Base-by-base conservation (phyloP, 768 basidiomycete genomes). In the Lepiota venenata region DNA sequence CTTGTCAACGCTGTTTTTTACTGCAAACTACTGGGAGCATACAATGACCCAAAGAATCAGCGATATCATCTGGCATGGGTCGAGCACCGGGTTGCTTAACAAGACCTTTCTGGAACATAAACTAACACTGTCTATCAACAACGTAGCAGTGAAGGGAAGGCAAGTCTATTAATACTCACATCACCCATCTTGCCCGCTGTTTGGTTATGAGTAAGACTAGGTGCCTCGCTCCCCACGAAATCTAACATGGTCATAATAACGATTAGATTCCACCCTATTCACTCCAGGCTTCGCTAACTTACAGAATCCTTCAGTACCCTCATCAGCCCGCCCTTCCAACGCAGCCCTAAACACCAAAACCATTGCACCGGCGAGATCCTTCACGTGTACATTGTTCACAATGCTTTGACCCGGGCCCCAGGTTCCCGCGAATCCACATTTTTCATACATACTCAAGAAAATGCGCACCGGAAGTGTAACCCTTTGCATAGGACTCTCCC, bases 281-380 rank as follows among this genome's bases (percentile, higher is more conserved):
- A 8, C 21, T 11, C 11, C 16, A 18, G 9, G 25, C 14, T 22
- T 12, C 14, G 9, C 32, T 8, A 32, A 63, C 73, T 55, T 52
- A 77, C 75, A 77, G 44, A 73, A 59, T n/a, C 75, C 77, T 45
- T 76, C 66, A 4, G 63, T 60, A 1, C 74, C 76, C 48, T 76
- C 72, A 29, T 73, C 72, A 3, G 75, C 74, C 44, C 61, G 69
- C 3, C 73, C 76, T 42, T 73, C 66, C 11, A 76, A 56, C 3
- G 73, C 73, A 4, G 71, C 73, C 22, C 74, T 66, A 29, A 78
- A 61, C 32, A 77, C 60, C 16, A 66, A 60, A 25, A 71, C 32
- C 6, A 77, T 41, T 18, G 70, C 71, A 44, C 58, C 60, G 0
- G 70, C 70, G 7, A 67, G 67, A 50, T 78, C 77, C 47, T 69